A percentile compares a stretch with the other conserved stretches of the same genome.
Conservation (phyloP, 495 filamentous ascomycete genomes). For the Margaritispora aquatica region DNA sequence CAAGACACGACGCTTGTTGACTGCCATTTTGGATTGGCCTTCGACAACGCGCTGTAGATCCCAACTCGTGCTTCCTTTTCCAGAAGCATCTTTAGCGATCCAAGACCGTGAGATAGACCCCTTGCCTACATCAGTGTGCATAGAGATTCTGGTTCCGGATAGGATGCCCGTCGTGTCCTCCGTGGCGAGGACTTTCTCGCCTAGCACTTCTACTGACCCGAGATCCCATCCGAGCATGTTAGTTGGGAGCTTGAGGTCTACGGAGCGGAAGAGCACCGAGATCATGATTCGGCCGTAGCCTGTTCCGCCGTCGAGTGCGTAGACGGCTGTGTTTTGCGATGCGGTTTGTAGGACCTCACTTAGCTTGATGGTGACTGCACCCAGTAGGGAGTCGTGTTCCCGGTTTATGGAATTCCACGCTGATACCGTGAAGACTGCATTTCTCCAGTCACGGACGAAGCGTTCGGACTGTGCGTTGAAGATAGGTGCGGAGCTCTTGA, state of each 20-base stretch:
- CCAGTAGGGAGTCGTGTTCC: constrained; percentile 8
- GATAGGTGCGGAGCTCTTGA: constrained; percentile 8
- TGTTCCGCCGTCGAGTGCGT: constrained; percentile 7
- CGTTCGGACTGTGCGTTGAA: constrained; percentile 12
- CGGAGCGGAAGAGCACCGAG: constrained; percentile 8
- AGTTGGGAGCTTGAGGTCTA: constrained; percentile 1
- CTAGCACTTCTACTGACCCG: constrained; percentile 4
- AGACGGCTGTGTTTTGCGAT: constrained; percentile 7
- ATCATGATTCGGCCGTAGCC: constrained; percentile 9
- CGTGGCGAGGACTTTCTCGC: neutral
- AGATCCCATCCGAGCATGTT: constrained; percentile 6
- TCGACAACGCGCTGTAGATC: neutral
- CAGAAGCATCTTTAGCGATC: neutral
- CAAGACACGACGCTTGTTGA: constrained; percentile 4
- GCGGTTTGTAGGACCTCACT: constrained; percentile 8
- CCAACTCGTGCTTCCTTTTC: neutral
- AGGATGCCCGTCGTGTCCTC: neutral
- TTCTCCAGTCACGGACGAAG: constrained; percentile 8
- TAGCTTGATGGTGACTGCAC: constrained; percentile 4
- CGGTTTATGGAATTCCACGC: neutral
- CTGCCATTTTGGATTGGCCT: neutral
- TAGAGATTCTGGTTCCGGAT: neutral
- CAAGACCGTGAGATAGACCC: neutral
- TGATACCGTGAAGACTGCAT: constrained; percentile 4
- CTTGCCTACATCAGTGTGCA: constrained; percentile 10